Percentiles rank a stretch among this genome's conserved stretches.
Evolutionary conservation across 306 rosid species (phyloP).

Genomic region (Citrullus colocynthis): DNA sequence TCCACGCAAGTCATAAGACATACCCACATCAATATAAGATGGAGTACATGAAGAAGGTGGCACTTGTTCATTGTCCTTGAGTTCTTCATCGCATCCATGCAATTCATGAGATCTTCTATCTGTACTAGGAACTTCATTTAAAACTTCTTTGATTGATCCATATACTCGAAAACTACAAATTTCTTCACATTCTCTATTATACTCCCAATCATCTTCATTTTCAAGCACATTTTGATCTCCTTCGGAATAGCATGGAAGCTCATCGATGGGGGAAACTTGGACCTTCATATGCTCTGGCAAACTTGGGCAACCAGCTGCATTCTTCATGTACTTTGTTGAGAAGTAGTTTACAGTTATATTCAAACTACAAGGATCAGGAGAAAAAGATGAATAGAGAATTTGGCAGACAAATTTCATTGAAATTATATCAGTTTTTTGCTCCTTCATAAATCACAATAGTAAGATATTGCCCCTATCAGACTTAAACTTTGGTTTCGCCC

Average conservation of each 20-base stretch:
- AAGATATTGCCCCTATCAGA: not conserved
- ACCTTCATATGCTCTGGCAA: conserved; percentile 66
- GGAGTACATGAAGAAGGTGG: conserved; percentile 13
- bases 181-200: conserved; percentile 25
- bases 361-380: conserved; percentile 40
- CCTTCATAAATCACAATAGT: not conserved
- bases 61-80: conserved; percentile 15
- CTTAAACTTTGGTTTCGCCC: not conserved
- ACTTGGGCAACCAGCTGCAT: conserved; percentile 65
- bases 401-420: not conserved
- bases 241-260: conserved; percentile 68
- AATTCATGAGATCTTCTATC: not conserved
- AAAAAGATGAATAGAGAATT: conserved; percentile 1
- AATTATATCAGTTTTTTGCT: not conserved
- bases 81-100: conserved; percentile 15
- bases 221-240: conserved; percentile 23
- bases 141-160: conserved; percentile 14
- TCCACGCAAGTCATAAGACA: not conserved
- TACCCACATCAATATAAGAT: not conserved
- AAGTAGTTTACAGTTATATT: conserved; percentile 65
- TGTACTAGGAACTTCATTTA: conserved; percentile 7
- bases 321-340: conserved; percentile 64
- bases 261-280: conserved; percentile 48
- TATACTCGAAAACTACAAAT: conserved; percentile 5
- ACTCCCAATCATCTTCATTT: conserved; percentile 31